Evolutionary conservation across 441 rosid genomes (phyloP).

Genomic region (Raphanus hybrid): DNA sequence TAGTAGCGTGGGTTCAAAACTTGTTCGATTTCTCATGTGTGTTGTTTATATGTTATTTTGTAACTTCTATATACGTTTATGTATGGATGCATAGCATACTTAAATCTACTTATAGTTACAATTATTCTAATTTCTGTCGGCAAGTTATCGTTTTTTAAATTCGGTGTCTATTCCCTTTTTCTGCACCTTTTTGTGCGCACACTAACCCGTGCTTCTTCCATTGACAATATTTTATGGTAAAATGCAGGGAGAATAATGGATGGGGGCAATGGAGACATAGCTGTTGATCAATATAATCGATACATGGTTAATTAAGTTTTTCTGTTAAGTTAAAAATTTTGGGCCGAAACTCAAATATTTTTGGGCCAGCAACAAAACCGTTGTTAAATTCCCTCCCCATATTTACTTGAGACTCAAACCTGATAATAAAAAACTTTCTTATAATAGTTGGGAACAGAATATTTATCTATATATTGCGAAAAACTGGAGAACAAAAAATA

Average conservation of each 20-base stretch:
- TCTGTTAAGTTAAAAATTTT: no score
- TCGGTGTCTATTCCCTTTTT: background rate
- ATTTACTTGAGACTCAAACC: no score
- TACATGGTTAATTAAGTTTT: conserved; percentile 33
- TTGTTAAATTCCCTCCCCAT: no score
- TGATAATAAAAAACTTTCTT: no score
- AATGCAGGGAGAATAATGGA: conserved; percentile 47
- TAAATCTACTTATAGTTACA: background rate
- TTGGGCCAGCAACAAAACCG: no score
- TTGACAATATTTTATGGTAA: conserved; percentile 1
- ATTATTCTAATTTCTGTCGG: background rate
- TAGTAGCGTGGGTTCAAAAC: background rate
- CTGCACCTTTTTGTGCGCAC: background rate
- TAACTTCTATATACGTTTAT: background rate
- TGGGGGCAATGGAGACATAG: conserved; percentile 48
- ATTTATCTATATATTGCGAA: no score
- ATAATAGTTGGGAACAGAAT: no score
- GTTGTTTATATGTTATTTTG: background rate
- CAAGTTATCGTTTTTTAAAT: background rate
- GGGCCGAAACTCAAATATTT: no score
- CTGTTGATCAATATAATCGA: conserved; percentile 52
- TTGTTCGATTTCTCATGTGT: background rate
- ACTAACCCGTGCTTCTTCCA: background rate
- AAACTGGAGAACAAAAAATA: background rate
- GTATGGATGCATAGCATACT: background rate